phyloP scores from a whole-genome alignment of 352 stramenopile genomes.

The Phytophthora cryptogea region DNA sequence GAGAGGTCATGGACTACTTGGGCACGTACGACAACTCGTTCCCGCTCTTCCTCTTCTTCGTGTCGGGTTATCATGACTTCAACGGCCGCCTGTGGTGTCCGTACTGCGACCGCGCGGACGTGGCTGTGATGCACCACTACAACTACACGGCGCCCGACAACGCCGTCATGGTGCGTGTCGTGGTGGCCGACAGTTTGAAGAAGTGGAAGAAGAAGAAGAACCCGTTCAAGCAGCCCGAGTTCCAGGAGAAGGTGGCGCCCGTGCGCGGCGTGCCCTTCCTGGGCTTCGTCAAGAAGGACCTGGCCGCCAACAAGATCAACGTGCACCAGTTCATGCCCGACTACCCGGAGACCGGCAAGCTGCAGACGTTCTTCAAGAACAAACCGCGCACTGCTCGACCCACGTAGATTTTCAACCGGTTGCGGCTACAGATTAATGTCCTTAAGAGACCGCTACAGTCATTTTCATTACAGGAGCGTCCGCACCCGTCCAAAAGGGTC shows the following conservation, averaged over 20 bases:
- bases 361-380: conserved; percentile 56
- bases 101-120: conserved; percentile 74
- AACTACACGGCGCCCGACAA: conserved; percentile 69
- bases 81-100: conserved; percentile 82
- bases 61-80: conserved; percentile 72
- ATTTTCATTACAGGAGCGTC: no score
- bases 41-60: conserved; percentile 80
- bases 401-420: conserved; percentile 13
- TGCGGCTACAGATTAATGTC: not conserved
- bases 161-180: conserved; percentile 58
- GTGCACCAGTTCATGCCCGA: conserved; percentile 67
- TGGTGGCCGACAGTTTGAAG: conserved; percentile 66
- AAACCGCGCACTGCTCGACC: conserved; percentile 33
- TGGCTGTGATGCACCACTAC: conserved; percentile 81
- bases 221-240: conserved; percentile 67
- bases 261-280: conserved; percentile 69
- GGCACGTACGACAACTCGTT: conserved; percentile 69
- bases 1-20: conserved; percentile 59
- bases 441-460: not conserved
- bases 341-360: conserved; percentile 51
- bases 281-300: conserved; percentile 63
- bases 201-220: conserved; percentile 85
- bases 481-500: no score
- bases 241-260: conserved; percentile 59
- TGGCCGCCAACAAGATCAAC: conserved; percentile 45